Evolutionary conservation across 1,139 yeast species (phyloP).

Genomic region (Geotrichum citri-aurantii): DNA sequence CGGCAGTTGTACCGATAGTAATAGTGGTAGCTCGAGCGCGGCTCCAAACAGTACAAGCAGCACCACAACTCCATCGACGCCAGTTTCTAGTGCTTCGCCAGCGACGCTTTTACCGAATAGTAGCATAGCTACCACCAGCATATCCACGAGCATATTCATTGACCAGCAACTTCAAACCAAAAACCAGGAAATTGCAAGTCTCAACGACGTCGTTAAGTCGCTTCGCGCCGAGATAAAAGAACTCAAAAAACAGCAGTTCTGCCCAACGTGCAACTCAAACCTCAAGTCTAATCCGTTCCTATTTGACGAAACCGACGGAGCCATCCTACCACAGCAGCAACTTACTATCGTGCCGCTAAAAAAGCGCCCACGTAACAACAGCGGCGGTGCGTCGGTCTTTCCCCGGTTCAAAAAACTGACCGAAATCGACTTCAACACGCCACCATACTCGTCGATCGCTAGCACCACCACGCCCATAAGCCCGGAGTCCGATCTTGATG

Average conservation of each 20-base stretch:
- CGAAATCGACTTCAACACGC: not conserved
- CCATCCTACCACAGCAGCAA: not conserved
- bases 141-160: not conserved
- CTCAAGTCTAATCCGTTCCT: not conserved
- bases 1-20: not conserved
- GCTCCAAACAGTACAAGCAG: not conserved
- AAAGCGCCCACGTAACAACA: not conserved
- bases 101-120: not conserved
- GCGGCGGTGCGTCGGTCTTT: not conserved
- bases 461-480: not conserved
- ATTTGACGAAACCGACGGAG: not conserved
- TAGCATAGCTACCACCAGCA: not conserved
- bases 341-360: not conserved
- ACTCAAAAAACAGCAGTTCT: not conserved
- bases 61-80: not conserved
- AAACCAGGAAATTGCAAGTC: not conserved
- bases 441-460: not conserved
- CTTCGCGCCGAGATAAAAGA: not conserved
- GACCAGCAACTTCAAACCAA: not conserved
- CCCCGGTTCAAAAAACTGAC: not conserved
- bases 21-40: not conserved
- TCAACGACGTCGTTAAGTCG: not conserved
- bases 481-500: not conserved
- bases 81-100: not conserved
- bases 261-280: not conserved